These are phyloP conservation scores for Paramecium sonneborni DNA, from an alignment of 73 alveolate genomes.

Conservation along the genomic window DNA sequence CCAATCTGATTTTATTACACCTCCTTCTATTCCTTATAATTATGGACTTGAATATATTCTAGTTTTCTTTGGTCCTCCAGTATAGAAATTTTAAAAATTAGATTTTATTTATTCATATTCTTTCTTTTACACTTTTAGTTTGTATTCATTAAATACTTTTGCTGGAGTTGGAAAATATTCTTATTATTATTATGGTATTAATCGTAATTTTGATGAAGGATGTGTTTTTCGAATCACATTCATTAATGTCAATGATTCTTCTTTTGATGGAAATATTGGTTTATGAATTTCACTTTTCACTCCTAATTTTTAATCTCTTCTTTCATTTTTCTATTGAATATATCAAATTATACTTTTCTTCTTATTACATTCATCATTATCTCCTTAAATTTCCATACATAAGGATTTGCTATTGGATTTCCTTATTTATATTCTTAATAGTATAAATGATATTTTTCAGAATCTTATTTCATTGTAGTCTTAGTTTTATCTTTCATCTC, in stretches of 20 bases:
- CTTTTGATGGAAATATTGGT: slow-evolving; percentile 16
- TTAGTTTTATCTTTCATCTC: background rate
- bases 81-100: background rate
- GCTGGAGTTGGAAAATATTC: background rate
- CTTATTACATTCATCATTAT: background rate
- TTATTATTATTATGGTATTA: background rate
- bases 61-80: slow-evolving; percentile 20
- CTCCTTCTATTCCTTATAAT: background rate
- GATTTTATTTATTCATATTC: background rate
- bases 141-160: background rate
- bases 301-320: slow-evolving; percentile 26
- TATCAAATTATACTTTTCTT: background rate
- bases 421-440: slow-evolving; percentile 19
- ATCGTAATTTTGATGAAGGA: background rate
- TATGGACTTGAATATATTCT: background rate
- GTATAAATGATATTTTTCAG: background rate
- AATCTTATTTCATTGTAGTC: background rate
- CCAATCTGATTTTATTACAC: background rate
- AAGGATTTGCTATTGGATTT: slow-evolving; percentile 30
- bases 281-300: background rate
- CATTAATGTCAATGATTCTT: background rate
- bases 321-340: background rate
- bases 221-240: background rate
- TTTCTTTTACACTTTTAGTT: background rate
- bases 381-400: slow-evolving; percentile 13